Conservation (phyloP, 1,284 basidiomycete genomes). For the Leucoagaricus sp. region DNA sequence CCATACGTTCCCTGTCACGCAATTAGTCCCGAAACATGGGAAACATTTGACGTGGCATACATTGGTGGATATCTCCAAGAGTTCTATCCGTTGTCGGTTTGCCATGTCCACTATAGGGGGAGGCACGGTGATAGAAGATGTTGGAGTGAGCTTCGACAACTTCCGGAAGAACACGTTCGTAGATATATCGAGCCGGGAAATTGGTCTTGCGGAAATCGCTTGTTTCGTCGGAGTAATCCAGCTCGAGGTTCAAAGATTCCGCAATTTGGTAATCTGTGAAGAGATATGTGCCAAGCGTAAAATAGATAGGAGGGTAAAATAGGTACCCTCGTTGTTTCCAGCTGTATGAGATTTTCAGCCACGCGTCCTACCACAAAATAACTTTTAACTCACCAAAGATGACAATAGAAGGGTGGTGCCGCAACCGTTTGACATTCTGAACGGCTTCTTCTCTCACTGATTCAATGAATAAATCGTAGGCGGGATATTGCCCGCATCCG, state of each 20-base stretch:
- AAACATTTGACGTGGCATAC: conserved; percentile 39
- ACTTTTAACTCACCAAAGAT: conserved; percentile 64
- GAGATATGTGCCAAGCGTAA: neutral
- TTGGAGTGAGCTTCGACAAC: conserved; percentile 67
- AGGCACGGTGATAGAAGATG: conserved; percentile 80
- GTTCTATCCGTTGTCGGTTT: conserved; percentile 73
- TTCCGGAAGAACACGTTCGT: conserved; percentile 78
- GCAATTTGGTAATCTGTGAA: conserved; percentile 76
- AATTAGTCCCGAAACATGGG: conserved; percentile 11
- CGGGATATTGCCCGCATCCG: conserved; percentile 83
- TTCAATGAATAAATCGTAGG: conserved; percentile 69
- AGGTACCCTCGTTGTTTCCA: conserved; percentile 83
- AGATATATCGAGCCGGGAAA: conserved; percentile 87
- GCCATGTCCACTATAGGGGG: conserved; percentile 84
- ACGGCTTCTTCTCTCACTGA: conserved; percentile 71
- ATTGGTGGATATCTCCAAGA: conserved; percentile 86
- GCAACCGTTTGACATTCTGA: conserved; percentile 71
- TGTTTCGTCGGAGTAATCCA: conserved; percentile 81
- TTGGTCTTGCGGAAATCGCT: conserved; percentile 82
- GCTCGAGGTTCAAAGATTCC: conserved; percentile 70
- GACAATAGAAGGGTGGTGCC: conserved; percentile 79
- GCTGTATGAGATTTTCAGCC: conserved; percentile 41
- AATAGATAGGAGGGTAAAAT: neutral
- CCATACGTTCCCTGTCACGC: conserved; percentile 81
- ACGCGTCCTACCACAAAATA: neutral